Evolutionary conservation across 805 yeast species (phyloP).

Genomic region (Jamesozyma lodderae): DNA sequence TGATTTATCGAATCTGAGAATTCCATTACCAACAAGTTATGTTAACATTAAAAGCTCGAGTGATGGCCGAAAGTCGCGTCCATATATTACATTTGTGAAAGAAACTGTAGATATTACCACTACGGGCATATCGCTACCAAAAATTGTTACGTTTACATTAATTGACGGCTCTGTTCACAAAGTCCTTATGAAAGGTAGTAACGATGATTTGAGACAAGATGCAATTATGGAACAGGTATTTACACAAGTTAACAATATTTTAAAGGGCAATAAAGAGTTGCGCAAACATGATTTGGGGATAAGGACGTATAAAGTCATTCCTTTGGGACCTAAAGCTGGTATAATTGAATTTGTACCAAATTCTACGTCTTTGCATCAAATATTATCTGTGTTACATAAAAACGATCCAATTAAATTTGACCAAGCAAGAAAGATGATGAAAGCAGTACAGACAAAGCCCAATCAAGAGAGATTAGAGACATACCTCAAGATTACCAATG

Average conservation of each 20-base stretch:
- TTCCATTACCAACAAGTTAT: constrained; percentile 63
- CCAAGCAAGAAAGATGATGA: constrained; percentile 59
- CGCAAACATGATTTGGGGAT: constrained; percentile 50
- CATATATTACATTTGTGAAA: constrained; percentile 40
- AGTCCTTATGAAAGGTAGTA: constrained; percentile 70
- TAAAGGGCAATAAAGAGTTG: constrained; percentile 47
- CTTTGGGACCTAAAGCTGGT: constrained; percentile 82
- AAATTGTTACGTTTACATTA: constrained; percentile 49
- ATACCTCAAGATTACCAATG: constrained; percentile 39
- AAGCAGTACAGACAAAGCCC: constrained; percentile 41
- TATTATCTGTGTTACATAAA: constrained; percentile 56
- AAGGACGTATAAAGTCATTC: constrained; percentile 82
- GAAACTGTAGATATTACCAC: constrained; percentile 50
- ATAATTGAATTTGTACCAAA: constrained; percentile 81
- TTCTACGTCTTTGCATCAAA: constrained; percentile 62
- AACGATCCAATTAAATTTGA: constrained; percentile 41
- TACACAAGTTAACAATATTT: constrained; percentile 65
- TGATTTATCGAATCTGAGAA: constrained; percentile 32
- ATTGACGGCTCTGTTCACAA: constrained; percentile 52
- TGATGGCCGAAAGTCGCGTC: constrained; percentile 38
- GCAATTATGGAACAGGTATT: constrained; percentile 97
- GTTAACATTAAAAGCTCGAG: constrained; percentile 36
- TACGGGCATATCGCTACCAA: constrained; percentile 84
- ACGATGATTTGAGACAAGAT: constrained; percentile 91
- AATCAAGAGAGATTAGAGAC: constrained; percentile 35